Evolutionary conservation across 331 rosid species (phyloP).

Genomic region (Telfairia occidentalis): DNA sequence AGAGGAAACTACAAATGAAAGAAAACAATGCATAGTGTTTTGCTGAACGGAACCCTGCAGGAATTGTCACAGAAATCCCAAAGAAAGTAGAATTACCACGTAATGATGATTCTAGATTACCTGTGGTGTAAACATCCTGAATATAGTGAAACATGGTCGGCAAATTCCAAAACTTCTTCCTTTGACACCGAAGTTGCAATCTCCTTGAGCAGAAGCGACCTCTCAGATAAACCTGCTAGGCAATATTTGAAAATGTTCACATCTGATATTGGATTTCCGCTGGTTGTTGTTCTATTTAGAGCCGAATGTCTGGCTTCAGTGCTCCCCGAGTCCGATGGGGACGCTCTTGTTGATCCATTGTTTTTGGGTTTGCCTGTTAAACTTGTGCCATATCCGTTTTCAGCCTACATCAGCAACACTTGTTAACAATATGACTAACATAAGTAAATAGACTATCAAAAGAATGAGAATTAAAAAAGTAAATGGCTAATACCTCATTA

Average conservation of each 20-base stretch:
- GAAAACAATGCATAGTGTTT: not conserved
- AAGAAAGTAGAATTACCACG: not conserved
- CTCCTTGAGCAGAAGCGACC: conserved; percentile 78
- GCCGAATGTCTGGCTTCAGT: conserved; percentile 41
- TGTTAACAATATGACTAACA: not conserved
- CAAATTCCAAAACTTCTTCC: conserved; percentile 51
- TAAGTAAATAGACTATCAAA: not conserved
- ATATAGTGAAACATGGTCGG: conserved; percentile 61
- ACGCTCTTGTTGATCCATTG: conserved; percentile 35
- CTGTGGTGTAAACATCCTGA: conserved; percentile 86
- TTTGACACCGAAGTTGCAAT: conserved; percentile 46
- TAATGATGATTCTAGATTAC: conserved; percentile 18
- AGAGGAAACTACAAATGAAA: too few species aligned
- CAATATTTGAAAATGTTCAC: conserved; percentile 68
- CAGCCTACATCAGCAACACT: conserved; percentile 33
- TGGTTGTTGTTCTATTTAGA: conserved; percentile 29
- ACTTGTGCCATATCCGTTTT: conserved; percentile 33
- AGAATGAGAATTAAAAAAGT: not conserved
- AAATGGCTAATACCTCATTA: conserved; percentile 34
- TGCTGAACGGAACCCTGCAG: not conserved
- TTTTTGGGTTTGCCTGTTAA: conserved; percentile 29
- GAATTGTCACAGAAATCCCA: not conserved
- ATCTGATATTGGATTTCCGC: conserved; percentile 55
- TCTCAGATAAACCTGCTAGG: conserved; percentile 66
- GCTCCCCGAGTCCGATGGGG: conserved; percentile 63